phyloP scores from a whole-genome alignment of 805 yeast species.

The Ogataea thermomethanolica region DNA sequence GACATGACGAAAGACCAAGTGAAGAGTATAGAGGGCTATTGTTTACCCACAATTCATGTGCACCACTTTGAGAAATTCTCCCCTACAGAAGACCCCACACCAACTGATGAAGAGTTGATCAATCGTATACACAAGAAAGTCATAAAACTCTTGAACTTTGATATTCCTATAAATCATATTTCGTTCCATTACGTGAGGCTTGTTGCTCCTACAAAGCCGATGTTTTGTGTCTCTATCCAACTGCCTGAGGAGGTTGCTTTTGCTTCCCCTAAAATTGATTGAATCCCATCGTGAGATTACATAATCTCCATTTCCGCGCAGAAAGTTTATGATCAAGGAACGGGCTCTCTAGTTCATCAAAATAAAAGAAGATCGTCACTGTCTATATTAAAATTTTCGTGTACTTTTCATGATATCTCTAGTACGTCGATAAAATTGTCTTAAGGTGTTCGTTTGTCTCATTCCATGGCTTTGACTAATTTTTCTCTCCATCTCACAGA shows the following conservation, averaged over 20 bases:
- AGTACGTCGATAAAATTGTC: too few relatives aligned
- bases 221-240: constrained; percentile 83
- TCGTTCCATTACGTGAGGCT: constrained; percentile 82
- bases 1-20: constrained; percentile 37
- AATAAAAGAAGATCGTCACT: constrained; percentile 1
- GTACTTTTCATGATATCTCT: not conserved
- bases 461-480: constrained; percentile 29
- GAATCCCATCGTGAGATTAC: not conserved
- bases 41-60: constrained; percentile 74
- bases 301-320: constrained; percentile 4
- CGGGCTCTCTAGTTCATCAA: too few relatives aligned
- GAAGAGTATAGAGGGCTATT: constrained; percentile 42
- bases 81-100: constrained; percentile 65
- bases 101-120: constrained; percentile 63
- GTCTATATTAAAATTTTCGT: not conserved
- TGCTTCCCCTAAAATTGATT: not conserved
- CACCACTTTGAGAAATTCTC: constrained; percentile 91
- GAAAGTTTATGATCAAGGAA: too few relatives aligned
- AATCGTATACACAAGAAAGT: constrained; percentile 59
- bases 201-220: constrained; percentile 95
- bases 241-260: constrained; percentile 70
- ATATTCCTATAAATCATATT: constrained; percentile 46
- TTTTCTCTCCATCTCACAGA: constrained; percentile 61
- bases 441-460: too few relatives aligned
- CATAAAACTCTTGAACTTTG: constrained; percentile 42